Base-by-base conservation (phyloP, 306 rosid species). In the Cajanus cajan region DNA sequence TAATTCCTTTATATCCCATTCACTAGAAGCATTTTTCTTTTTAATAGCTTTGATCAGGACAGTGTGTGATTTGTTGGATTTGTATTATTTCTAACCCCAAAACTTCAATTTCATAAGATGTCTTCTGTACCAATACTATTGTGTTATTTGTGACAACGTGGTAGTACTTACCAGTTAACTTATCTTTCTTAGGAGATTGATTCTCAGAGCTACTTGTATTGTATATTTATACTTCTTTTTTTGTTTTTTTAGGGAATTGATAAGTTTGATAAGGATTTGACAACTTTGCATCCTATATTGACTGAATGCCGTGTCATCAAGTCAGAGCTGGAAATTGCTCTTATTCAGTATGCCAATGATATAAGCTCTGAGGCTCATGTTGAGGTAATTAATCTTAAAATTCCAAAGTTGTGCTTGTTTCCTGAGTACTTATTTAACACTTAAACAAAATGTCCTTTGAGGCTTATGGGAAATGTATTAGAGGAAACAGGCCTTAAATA, bases 351-450 rank as follows among this genome's bases (percentile, higher is more conserved):
- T 89, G 96, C 96, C 58, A 94, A 92, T 82, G 97, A 89, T 83
- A 92, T 94, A 78, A 94, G 97, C 86, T 94, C 98, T 31, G 93
- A 94, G 87, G 96, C 94, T 83, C 97, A 94, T 87, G 80, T 94
- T 58, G 92, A 90, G 94, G 97, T 94, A 87, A 82, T 45, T 40
- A 44, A 55, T 70, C 47, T 19, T 76, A 40, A 61, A 71, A 44
- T 25, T 28, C 63, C 52, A 31, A 16, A 62, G 51, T 47, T 16
- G 25, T 78, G 15, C 22, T 65, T 70, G 21, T 78, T 44, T 73
- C 51, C 15, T 73, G 11, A 50, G 15, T 28, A 68, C 25, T 13
- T 19, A 41, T 62, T 57, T 22, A 16, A 65, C 43, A 76, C 75
- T 63, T 54, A 65, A 77, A 36, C 69, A 25, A 80, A 73, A 31